These are phyloP conservation scores for Neurospora terricola DNA, from an alignment of 495 filamentous ascomycete species.

Conservation along the genomic window DNA sequence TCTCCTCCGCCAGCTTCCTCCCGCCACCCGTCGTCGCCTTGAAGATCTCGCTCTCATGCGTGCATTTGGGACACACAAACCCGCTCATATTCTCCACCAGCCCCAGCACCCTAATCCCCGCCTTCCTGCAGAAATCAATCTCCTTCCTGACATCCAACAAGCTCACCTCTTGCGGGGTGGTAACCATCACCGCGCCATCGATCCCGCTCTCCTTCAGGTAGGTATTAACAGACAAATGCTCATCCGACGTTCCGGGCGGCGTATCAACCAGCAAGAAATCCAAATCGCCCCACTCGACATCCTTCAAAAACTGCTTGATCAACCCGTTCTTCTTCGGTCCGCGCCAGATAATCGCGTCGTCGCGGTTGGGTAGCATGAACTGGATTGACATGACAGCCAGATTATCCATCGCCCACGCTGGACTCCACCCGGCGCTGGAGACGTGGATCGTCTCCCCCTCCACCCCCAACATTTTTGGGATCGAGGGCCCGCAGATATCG, in stretches of 20 bases:
- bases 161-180: slow-evolving; percentile 91
- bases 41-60: slow-evolving; percentile 75
- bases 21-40: slow-evolving; percentile 86
- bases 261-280: slow-evolving; percentile 92
- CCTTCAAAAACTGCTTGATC: slow-evolving; percentile 94
- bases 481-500: slow-evolving; percentile 88
- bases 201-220: slow-evolving; percentile 81
- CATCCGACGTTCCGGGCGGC: slow-evolving; percentile 87
- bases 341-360: slow-evolving; percentile 93
- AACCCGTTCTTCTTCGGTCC: slow-evolving; percentile 97
- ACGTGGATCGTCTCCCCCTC: slow-evolving; percentile 87
- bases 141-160: slow-evolving; percentile 91
- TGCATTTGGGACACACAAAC: slow-evolving; percentile 89
- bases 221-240: slow-evolving; percentile 85
- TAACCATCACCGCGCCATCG: slow-evolving; percentile 86
- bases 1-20: slow-evolving; percentile 66
- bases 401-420: slow-evolving; percentile 89
- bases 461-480: slow-evolving; percentile 98
- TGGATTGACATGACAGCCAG: slow-evolving; percentile 92
- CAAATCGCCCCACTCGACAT: slow-evolving; percentile 93
- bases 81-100: slow-evolving; percentile 97
- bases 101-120: slow-evolving; percentile 77
- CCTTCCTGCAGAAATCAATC: slow-evolving; percentile 93
- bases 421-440: slow-evolving; percentile 70
- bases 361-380: slow-evolving; percentile 88